These are phyloP conservation scores for Plasmodium gaboni DNA, from an alignment of 169 alveolate genomes.

Conservation along the genomic window DNA sequence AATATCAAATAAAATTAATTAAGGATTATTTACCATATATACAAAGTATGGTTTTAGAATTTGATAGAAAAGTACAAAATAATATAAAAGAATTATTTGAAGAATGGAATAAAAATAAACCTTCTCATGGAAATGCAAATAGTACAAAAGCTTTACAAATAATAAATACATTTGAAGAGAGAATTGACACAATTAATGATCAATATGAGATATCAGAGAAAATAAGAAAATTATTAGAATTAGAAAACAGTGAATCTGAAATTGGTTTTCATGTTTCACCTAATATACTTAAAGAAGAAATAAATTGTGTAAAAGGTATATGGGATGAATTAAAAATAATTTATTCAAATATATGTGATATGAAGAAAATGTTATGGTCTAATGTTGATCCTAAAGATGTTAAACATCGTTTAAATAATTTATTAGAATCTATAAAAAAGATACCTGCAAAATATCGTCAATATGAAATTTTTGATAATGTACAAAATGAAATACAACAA, in stretches of 20 bases:
- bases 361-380: conserved; percentile 90
- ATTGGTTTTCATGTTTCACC: conserved; percentile 88
- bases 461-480: conserved; percentile 95
- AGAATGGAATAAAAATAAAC: conserved; percentile 75
- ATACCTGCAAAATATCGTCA: conserved; percentile 90
- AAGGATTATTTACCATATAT: conserved; percentile 70
- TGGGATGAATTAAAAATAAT: conserved; percentile 93
- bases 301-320: conserved; percentile 90
- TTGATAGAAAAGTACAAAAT: conserved; percentile 72
- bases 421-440: conserved; percentile 89
- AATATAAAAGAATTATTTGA: conserved; percentile 51
- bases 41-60: conserved; percentile 60
- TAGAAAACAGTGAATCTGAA: conserved; percentile 83
- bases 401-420: conserved; percentile 89
- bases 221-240: conserved; percentile 36
- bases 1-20: conserved; percentile 68
- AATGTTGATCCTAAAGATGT: conserved; percentile 90
- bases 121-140: conserved; percentile 68
- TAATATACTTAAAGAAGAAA: conserved; percentile 90
- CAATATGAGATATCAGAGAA: conserved; percentile 64
- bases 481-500: conserved; percentile 81
- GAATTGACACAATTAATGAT: conserved; percentile 29
- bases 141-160: conserved; percentile 75
- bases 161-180: conserved; percentile 48
- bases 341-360: conserved; percentile 85